Evolutionary conservation across 139 green algal genomes (phyloP), one percentile per base, ranked within the genome.

Genomic region (Coelastrella sp.): DNA sequence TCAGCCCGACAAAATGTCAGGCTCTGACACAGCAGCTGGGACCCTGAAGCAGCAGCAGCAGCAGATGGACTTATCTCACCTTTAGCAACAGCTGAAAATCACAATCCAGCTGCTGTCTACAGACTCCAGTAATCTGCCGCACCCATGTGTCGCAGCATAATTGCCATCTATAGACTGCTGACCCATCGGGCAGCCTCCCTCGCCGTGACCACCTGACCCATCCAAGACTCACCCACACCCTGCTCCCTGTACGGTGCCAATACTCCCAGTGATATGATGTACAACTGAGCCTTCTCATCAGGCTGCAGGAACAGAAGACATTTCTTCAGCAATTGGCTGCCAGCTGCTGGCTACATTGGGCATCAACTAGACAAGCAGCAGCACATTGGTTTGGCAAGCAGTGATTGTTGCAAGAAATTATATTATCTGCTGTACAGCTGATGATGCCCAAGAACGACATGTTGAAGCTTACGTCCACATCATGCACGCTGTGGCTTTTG

Each of bases 261-360:
- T 10, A 88, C 83, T 4, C 83, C 83, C 65, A 88, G 83, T 57
- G 83, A 88, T 19, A 88, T 88, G 17, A 88, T 88, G 83, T 88
- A 88, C 24, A 88, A 27, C 66, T 66, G 35, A 11, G 83, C 83
- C 9, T 17, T 19, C 35, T n/a, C 83, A 56, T 22, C 83, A 22
- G 17, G 65, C 66, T 80, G 65, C 83, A 74, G 7, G 19, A 22
- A 49, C 35, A 49, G 35, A 3, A 49, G 35, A 5, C 35, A 49
- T 49, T 49, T 49, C 35, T 49, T 49, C 35, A 49, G 35, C 35
- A 3, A 49, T 3, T 49, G 35, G 35, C 35, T 49, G 35, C 35
- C 35, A 49, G 35, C 35, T 49, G 35, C 35, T 49, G 35, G 35
- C 35, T 49, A 49, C 35, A 49, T 49, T 49, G 35, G 35, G 35